A percentile compares a stretch with the other conserved stretches of the same genome.
These are phyloP conservation scores for Schwanniomyces vanrijiae DNA, from an alignment of 805 yeast species.

Conservation along the genomic window DNA sequence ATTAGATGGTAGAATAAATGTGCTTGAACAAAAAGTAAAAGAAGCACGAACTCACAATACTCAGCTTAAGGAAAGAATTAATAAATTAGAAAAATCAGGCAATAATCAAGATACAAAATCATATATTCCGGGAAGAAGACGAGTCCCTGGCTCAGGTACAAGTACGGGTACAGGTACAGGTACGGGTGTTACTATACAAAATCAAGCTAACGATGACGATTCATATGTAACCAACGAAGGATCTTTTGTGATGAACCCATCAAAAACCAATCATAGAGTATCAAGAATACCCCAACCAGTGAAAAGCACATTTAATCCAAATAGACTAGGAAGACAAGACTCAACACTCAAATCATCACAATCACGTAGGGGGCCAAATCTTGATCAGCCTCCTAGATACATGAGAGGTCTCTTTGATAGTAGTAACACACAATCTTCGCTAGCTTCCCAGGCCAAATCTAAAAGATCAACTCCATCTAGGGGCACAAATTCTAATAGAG, in stretches of 20 bases:
- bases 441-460: neutral
- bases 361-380: slow-evolving; percentile 29
- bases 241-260: slow-evolving; percentile 28
- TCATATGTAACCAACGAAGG: slow-evolving; percentile 23
- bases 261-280: slow-evolving; percentile 3
- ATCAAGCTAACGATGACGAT: slow-evolving; percentile 16
- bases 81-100: slow-evolving; percentile 2
- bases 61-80: slow-evolving; percentile 18
- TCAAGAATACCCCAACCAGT: slow-evolving; percentile 23
- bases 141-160: no score
- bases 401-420: slow-evolving; percentile 37
- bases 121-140: neutral
- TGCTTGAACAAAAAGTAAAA: slow-evolving; percentile 17
- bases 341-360: slow-evolving; percentile 1
- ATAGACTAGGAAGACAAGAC: neutral
- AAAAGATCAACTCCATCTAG: neutral
- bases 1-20: slow-evolving; percentile 19
- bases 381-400: slow-evolving; percentile 45
- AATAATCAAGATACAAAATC: neutral
- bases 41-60: slow-evolving; percentile 23
- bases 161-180: no score
- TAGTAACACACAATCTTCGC: slow-evolving; percentile 3
- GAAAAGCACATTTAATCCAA: slow-evolving; percentile 5
- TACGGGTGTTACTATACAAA: neutral
- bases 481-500: neutral